Percentiles rank a stretch among this genome's conserved stretches.
These are phyloP conservation scores for Starmera pachycereana DNA, from an alignment of 805 yeast genomes.

Conservation along the genomic window DNA sequence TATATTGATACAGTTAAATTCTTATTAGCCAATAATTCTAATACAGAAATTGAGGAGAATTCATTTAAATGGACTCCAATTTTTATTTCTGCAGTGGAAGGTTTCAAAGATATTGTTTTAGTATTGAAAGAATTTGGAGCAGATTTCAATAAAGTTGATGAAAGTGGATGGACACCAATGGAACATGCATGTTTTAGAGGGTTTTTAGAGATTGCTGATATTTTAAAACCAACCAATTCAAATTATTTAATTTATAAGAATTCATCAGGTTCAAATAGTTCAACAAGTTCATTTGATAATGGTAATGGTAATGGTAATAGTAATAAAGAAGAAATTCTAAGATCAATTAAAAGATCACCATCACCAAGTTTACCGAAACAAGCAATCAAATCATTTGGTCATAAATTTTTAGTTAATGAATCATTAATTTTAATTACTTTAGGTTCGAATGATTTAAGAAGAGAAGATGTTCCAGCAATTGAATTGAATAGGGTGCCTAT, in stretches of 20 bases:
- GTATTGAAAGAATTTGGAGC: conserved; percentile 46
- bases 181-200: conserved; percentile 93
- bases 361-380: conserved; percentile 16
- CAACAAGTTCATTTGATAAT: conserved; percentile 9
- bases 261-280: conserved; percentile 4
- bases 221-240: conserved; percentile 41
- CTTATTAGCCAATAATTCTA: conserved; percentile 51
- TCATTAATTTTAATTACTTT: conserved; percentile 70
- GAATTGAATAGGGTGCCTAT: conserved; percentile 66
- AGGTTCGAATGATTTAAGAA: conserved; percentile 74
- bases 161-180: conserved; percentile 95
- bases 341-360: conserved; percentile 12
- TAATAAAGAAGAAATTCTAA: conserved; percentile 8
- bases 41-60: conserved; percentile 64
- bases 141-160: conserved; percentile 48
- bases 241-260: conserved; percentile 3
- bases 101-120: conserved; percentile 46
- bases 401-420: conserved; percentile 57
- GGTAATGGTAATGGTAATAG: not conserved
- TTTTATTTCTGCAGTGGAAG: conserved; percentile 84
- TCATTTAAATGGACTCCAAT: conserved; percentile 93
- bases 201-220: conserved; percentile 58
- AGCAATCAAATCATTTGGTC: conserved; percentile 80
- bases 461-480: conserved; percentile 42
- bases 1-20: conserved; percentile 38